Base-by-base conservation (phyloP, 1,284 basidiomycete genomes). In the Marasmius oreades region DNA sequence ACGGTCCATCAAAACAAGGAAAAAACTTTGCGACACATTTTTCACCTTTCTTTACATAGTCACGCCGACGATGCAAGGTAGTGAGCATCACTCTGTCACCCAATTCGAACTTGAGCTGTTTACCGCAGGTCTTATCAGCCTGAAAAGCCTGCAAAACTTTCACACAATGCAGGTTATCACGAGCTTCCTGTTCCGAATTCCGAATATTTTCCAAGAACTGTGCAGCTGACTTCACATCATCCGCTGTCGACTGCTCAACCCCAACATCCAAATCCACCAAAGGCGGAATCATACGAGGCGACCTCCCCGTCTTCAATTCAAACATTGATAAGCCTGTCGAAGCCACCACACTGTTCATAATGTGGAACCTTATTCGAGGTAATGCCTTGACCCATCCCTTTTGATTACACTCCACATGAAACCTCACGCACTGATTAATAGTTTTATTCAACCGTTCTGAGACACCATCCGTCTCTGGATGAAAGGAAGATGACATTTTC, bases 381-480 rank as follows among this genome's bases (percentile, higher is more conserved):
- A 79, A 62, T 0, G 69, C 63, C 0, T 55, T 23, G 0, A 60
- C 52, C 75, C 76, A 79, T 11, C 73, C 67, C 44, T 63, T 61
- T 54, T 76, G 77, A 31, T 72, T 61, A 28, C 69, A 63, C 14
- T 67, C 62, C 0, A 70, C 64, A 56, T 70, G 67, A 51, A 66
- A 70, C 1, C 67, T 64, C 0, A 77, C 46, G 23, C 56, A 56
- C 36, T 75, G 72, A 37, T 63, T 68, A 1, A 75, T 47, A 0
- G 68, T 74, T 45, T 73, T 72, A 51, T 73, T 73, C 0, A 68
- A 63, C 0, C 59, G 43, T 59, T 75, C 68, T n/a, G 66, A 70
- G 0, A 62, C n/a, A 0, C 68, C 63, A 51, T 70, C 67, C 0
- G 66, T 66, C 50, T 70, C 51, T 1, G 68, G 69, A 36, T 71